Conservation (phyloP, 176 grass and related monocot genomes). For the Triticum dicoccoides region DNA sequence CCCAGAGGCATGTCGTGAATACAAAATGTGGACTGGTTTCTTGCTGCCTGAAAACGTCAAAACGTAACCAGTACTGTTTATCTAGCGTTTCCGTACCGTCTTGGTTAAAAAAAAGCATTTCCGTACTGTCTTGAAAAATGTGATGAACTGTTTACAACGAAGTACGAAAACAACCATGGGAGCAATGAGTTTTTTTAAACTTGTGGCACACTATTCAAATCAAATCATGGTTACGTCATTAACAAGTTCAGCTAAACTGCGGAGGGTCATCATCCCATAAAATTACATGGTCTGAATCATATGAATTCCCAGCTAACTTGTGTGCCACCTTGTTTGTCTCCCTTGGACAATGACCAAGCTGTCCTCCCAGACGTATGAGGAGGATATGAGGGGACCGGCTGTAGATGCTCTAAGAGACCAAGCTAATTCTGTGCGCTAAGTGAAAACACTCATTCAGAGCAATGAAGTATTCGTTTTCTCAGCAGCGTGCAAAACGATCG, state of each 20-base stretch:
- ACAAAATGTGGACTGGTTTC: not conserved
- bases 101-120: not conserved
- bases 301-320: too few relatives aligned
- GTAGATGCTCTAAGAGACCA: too few relatives aligned
- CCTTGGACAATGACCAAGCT: too few relatives aligned
- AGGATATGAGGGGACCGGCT: too few relatives aligned
- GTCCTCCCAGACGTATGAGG: too few relatives aligned
- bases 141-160: constrained; percentile 2
- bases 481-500: too few relatives aligned
- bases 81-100: not conserved
- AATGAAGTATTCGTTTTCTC: not conserved
- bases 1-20: not conserved
- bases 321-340: too few relatives aligned
- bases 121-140: not conserved
- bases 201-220: too few relatives aligned
- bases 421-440: not conserved
- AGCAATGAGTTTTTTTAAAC: not conserved
- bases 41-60: not conserved
- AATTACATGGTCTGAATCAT: too few relatives aligned
- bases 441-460: constrained; percentile 11
- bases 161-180: not conserved
- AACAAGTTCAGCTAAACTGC: too few relatives aligned
- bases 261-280: too few relatives aligned
- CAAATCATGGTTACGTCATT: too few relatives aligned
- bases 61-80: not conserved